A percentile compares a stretch with the other conserved stretches of the same genome.
These are phyloP conservation scores for Penicillium fimorum DNA, from an alignment of 495 filamentous ascomycete genomes.

Conservation along the genomic window DNA sequence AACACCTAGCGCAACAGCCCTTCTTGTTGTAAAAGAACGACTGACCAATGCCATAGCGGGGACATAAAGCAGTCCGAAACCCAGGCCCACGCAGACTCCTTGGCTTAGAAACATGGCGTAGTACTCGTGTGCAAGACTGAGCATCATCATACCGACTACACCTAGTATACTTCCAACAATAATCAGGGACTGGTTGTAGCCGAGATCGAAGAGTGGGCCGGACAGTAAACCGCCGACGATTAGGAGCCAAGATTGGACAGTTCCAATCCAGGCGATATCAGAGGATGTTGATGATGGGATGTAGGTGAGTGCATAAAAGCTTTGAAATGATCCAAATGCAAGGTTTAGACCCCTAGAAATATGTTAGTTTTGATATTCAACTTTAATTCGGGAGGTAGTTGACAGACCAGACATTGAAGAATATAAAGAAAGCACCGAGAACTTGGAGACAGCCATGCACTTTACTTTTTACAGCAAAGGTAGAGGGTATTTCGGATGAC, in stretches of 20 bases:
- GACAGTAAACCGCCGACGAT: slow-evolving; percentile 37
- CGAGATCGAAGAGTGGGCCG: slow-evolving; percentile 46
- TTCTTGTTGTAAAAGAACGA: slow-evolving; percentile 35
- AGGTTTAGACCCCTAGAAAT: slow-evolving; percentile 33
- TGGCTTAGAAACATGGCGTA: slow-evolving; percentile 38
- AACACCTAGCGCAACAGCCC: slow-evolving; percentile 47
- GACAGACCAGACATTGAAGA: slow-evolving; percentile 34
- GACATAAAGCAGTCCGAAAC: slow-evolving; percentile 39
- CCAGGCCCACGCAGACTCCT: slow-evolving; percentile 36
- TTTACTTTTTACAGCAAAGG: neutral
- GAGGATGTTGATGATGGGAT: slow-evolving; percentile 26
- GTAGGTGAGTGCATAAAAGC: slow-evolving; percentile 34
- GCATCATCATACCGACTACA: slow-evolving; percentile 48
- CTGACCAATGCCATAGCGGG: slow-evolving; percentile 42
- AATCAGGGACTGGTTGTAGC: slow-evolving; percentile 36
- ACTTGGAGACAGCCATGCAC: slow-evolving; percentile 25
- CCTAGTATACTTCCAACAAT: slow-evolving; percentile 22
- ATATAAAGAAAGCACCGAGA: slow-evolving; percentile 28
- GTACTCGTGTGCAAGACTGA: slow-evolving; percentile 30
- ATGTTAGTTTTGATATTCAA: neutral
- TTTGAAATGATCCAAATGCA: slow-evolving; percentile 47
- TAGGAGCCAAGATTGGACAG: slow-evolving; percentile 40
- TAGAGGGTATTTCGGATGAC: neutral
- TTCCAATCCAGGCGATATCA: slow-evolving; percentile 48
- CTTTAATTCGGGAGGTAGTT: neutral